phyloP scores from a whole-genome alignment of 176 grass and related monocot species.

The Pontederia crassipes region DNA sequence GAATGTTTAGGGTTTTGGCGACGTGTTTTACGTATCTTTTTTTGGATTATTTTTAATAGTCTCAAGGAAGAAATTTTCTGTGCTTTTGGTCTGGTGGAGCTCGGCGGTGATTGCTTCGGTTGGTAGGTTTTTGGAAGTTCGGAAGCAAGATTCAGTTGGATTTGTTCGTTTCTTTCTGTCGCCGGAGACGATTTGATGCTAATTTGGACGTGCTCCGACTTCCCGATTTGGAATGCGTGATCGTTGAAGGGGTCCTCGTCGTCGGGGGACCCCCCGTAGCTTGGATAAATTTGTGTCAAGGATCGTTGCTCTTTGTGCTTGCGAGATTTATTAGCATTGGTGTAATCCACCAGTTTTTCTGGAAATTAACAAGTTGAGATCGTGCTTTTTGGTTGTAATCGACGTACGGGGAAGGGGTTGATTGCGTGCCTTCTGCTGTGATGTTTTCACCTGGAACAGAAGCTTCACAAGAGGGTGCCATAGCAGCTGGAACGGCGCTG shows the following conservation, averaged over 20 bases:
- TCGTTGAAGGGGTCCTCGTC: constrained; percentile 48
- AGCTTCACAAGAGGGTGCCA: constrained; percentile 34
- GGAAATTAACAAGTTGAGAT: no score
- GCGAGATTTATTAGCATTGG: no score
- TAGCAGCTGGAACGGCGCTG: constrained; percentile 25
- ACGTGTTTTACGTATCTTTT: no score
- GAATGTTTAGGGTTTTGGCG: no score
- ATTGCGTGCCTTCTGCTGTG: neutral
- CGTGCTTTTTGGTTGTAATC: neutral
- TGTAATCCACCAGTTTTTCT: no score
- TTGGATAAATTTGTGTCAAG: no score
- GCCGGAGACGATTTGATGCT: neutral
- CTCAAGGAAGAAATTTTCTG: neutral
- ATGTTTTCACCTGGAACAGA: constrained; percentile 77
- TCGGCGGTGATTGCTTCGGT: neutral
- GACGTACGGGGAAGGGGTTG: neutral
- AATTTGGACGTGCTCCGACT: neutral
- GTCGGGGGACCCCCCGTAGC: neutral
- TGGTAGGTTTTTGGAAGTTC: neutral
- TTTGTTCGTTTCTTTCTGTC: neutral
- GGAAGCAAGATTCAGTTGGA: neutral
- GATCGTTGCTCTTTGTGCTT: no score
- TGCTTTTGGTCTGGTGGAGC: neutral
- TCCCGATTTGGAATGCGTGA: constrained; percentile 33
- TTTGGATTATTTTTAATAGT: neutral